Conservation (phyloP, 768 basidiomycete species). For the Pleurotus platypus region DNA sequence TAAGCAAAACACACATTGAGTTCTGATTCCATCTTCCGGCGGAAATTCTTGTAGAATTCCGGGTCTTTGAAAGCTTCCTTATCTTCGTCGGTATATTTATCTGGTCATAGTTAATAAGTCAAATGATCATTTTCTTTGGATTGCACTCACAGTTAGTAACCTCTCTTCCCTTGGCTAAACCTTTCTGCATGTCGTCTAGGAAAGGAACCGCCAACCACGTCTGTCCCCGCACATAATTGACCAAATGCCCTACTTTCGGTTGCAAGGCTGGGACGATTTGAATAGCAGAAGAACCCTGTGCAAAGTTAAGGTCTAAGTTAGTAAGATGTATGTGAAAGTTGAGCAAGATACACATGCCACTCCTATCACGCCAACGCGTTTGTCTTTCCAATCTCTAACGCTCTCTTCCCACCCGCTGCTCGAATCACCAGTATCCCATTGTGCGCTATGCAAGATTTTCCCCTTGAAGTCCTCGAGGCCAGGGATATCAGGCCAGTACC, state of each 20-base stretch:
- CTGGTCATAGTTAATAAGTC: constrained; percentile 21
- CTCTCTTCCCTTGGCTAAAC: constrained; percentile 32
- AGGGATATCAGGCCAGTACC: constrained; percentile 66
- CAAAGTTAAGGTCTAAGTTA: too few relatives aligned
- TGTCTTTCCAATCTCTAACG: constrained; percentile 45
- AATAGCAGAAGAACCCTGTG: constrained; percentile 58
- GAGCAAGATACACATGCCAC: constrained; percentile 36
- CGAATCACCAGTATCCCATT: constrained; percentile 44
- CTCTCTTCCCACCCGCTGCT: neutral
- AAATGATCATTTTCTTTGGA: neutral
- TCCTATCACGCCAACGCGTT: constrained; percentile 55
- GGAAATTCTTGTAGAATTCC: constrained; percentile 43
- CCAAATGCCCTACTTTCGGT: constrained; percentile 42
- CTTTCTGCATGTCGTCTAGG: constrained; percentile 32
- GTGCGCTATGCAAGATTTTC: constrained; percentile 57
- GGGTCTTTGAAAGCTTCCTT: constrained; percentile 46
- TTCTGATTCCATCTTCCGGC: constrained; percentile 42
- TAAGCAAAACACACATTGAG: constrained; percentile 38
- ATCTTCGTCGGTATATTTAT: constrained; percentile 48
- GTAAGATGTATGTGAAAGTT: too few relatives aligned
- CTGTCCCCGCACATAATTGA: constrained; percentile 56
- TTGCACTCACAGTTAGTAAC: constrained; percentile 39
- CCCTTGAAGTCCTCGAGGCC: constrained; percentile 58
- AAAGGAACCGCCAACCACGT: constrained; percentile 55
- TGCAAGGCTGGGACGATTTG: constrained; percentile 60